Base-by-base conservation (phyloP, 1,139 yeast genomes). In the Pichia sp. region DNA sequence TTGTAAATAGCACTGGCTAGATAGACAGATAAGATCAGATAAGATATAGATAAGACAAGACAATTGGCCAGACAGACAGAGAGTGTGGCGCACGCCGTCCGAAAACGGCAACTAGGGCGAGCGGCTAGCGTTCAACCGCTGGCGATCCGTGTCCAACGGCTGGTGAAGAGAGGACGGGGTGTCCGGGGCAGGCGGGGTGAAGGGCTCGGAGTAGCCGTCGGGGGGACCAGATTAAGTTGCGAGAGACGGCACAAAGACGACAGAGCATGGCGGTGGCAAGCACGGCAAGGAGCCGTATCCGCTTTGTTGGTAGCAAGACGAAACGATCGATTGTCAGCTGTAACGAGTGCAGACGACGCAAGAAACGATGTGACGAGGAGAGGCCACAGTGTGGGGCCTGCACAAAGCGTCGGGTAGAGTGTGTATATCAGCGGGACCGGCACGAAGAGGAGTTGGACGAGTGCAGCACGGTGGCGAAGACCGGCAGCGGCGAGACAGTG, bases 281-380 rank as follows among this genome's bases (percentile, higher is more conserved):
- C 15, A 34, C 11, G 13, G 11, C 36, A 6, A 48, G 32, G 38
- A 30, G 38, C 3, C 44, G 31, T 10, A 51, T 55, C 26, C 56
- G 57, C 44, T 62, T 62, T 47, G 57, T 62, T n/a, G 43, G 53
- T 3, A 46, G 34, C 23, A 57, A 55, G 11, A 50, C 54, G 0
- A 47, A 49, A 31, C 34, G 65, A 11, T 54, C 59, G 1, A 46
- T 51, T 19, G 57, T 60, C 3, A 51, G 66, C 5, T 67, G 70
- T 50, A 55, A 62, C 8, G 64, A 62, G 19, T 67, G 70, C 51
- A 58, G 61, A 42, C 57, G 63, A 50, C 52, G 67, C 31, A 87
- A 87, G 68, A 82, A 84, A 56, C 82, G 85, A 61, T 88, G 95
- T 64, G 85, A 84, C 63, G 93, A 87, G 59, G 62, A 51, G 34